Evolutionary conservation across 345 rosid genomes (phyloP).

Genomic region (Iberis pinnata): DNA sequence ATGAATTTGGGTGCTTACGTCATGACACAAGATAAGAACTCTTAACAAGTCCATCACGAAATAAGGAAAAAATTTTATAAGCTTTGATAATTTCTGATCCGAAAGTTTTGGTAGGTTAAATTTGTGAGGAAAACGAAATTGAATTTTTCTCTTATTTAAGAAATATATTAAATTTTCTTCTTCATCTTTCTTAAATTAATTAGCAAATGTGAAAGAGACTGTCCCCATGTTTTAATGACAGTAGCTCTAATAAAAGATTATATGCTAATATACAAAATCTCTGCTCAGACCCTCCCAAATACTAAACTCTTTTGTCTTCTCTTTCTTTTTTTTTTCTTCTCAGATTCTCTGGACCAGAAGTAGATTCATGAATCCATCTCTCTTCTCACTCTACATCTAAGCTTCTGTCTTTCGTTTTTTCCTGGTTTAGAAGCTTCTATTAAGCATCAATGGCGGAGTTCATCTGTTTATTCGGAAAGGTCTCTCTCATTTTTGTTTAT

Average conservation of each 20-base stretch:
- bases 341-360: conserved; percentile 18
- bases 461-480: conserved; percentile 53
- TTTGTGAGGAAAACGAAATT: neutral
- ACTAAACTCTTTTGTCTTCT: conserved; percentile 19
- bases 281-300: conserved; percentile 6
- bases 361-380: conserved; percentile 15
- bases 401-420: conserved; percentile 2
- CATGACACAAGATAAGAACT: no score
- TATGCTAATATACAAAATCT: conserved; percentile 15
- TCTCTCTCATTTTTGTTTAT: conserved; percentile 7
- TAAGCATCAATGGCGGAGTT: conserved; percentile 57
- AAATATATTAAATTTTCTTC: neutral
- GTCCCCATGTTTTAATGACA: conserved; percentile 30
- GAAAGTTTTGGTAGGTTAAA: conserved; percentile 3
- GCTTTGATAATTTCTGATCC: neutral
- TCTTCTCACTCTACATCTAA: conserved; percentile 7
- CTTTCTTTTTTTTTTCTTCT: conserved; percentile 21
- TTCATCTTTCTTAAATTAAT: neutral
- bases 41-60: no score
- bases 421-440: conserved; percentile 27
- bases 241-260: conserved; percentile 23
- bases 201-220: conserved; percentile 18
- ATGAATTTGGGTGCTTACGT: no score
- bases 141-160: neutral
- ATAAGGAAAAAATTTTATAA: no score